Evolutionary conservation across 192 early-diverging fungal species (phyloP).

Genomic region (Backusella liffmaniae): DNA sequence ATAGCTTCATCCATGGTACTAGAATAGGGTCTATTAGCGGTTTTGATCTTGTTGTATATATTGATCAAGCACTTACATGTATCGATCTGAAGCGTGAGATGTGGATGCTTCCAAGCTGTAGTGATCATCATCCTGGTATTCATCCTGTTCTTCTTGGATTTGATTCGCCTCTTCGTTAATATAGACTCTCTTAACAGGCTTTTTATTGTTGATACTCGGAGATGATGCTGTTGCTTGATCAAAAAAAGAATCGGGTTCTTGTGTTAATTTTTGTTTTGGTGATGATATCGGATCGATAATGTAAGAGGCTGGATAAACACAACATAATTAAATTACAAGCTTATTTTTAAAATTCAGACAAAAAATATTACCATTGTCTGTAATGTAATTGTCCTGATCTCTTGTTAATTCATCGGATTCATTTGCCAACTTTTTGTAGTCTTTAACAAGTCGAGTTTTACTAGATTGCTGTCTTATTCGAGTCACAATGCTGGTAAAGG

Average conservation of each 20-base stretch:
- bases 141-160: background rate
- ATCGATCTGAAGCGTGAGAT: background rate
- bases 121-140: background rate
- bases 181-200: background rate
- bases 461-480: constrained; percentile 10
- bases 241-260: background rate
- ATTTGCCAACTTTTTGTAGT: background rate
- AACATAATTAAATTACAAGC: background rate
- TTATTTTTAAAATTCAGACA: background rate
- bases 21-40: background rate
- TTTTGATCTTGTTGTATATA: background rate
- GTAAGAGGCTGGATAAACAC: background rate
- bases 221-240: background rate
- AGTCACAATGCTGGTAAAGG: background rate
- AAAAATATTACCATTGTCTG: background rate
- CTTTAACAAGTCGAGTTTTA: background rate
- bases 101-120: background rate
- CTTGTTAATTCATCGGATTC: background rate
- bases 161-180: constrained; percentile 12
- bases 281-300: constrained; percentile 1
- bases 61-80: background rate
- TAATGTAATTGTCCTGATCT: background rate
- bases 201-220: background rate
- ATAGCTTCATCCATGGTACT: constrained; percentile 3
- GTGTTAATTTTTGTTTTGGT: background rate